Evolutionary conservation across 768 basidiomycete species (phyloP), one percentile per base, ranked within the genome.

Genomic region (Tricholoma matsutake): DNA sequence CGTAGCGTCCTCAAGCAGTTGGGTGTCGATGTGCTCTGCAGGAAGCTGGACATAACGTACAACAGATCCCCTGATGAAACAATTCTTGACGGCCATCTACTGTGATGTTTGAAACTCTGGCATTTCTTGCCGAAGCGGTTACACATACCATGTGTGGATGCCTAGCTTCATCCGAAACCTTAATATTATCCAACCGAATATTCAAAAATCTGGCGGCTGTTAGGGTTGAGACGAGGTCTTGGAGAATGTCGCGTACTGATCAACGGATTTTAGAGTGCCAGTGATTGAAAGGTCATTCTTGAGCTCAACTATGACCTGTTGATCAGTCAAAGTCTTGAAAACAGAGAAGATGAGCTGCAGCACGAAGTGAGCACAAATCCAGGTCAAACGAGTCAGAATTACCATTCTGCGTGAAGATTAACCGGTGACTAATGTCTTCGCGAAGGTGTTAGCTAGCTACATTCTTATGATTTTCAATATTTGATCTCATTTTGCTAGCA

Each of bases 261-360:
- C 96, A 56, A 99, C 96, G 32, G 94, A 97, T 83, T 97, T 97
- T 67, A 99, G 77, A 28, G 92, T 89, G 1, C 96, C 96, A 9
- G 91, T 94, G 74, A 99, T 97, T 18, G 91, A 94, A 57, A 98
- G 86, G 75, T 98, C 97, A 78, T 99, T 99, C 80, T 99, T 99
- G 70, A 99, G 87, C 74, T 98, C 95, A 65, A 97, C 96, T 4
- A 92, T 94, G 68, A 98, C 96, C 69, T 89, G 86, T 71, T 98
- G 96, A 76, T 98, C 95, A 9, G 96, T 98, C 32, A 99, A 86
- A 8, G 97, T 98, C 78, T 98, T 98, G 88, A 99, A 98, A 28
- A 98, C 96, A 49, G 96, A 98, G 79, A 93, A 94, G 65, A 94
- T 96, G 67, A 96, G 88, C 94, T 92, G 63, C n/a, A 51, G 29